Percentiles rank a stretch among this genome's conserved stretches.
phyloP scores from a whole-genome alignment of 352 stramenopile species.

The Pythium phragmiticola region DNA sequence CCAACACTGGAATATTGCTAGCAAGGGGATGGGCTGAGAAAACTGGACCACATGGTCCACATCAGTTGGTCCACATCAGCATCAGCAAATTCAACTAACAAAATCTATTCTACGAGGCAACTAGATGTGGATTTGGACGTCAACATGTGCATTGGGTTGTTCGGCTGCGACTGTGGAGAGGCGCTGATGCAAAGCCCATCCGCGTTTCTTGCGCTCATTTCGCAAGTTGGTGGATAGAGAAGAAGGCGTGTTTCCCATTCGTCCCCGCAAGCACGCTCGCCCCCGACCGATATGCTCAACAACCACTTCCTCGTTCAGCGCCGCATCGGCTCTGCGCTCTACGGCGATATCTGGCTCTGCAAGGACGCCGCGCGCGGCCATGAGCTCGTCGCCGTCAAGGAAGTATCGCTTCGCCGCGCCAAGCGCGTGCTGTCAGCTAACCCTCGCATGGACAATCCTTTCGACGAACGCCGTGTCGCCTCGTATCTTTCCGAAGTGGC shows the following conservation, averaged over 20 bases:
- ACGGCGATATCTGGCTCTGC: conserved; percentile 45
- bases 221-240: conserved; percentile 8
- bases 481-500: conserved; percentile 30
- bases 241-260: not conserved
- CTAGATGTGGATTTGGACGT: not conserved
- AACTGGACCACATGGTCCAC: not conserved
- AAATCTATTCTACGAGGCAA: not conserved
- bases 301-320: conserved; percentile 8
- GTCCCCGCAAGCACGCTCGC: not conserved
- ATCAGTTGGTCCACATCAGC: not conserved
- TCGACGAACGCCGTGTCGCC: conserved; percentile 32
- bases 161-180: not conserved
- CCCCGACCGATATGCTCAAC: conserved; percentile 7
- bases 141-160: not conserved
- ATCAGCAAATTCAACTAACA: not conserved
- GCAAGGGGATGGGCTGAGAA: not conserved
- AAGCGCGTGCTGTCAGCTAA: conserved; percentile 29
- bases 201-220: conserved; percentile 2
- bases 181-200: not conserved
- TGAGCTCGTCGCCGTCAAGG: conserved; percentile 57
- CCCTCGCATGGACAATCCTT: conserved; percentile 47
- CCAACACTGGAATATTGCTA: not conserved
- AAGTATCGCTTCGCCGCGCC: conserved; percentile 40
- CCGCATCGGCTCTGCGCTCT: conserved; percentile 38
- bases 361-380: conserved; percentile 31